Base-by-base conservation (phyloP, 1,284 basidiomycete genomes). In the Trichosporon sp. region DNA sequence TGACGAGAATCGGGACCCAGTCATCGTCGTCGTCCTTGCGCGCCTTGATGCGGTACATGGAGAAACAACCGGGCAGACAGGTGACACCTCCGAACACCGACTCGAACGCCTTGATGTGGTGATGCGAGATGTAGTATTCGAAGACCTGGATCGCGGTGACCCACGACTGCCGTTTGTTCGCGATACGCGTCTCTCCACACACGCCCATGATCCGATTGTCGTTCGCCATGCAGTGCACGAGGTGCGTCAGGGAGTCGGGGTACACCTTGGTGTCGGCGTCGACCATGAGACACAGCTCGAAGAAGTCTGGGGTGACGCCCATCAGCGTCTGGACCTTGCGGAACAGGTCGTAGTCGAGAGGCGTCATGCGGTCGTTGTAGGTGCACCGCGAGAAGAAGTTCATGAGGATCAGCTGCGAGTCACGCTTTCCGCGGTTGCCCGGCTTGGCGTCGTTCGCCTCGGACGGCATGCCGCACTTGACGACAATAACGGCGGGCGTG, bases 21-120 rank as follows among this genome's bases (percentile, higher is more conserved):
- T 99, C 96, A 74, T 95, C 92, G 69, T 93, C 93, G 62, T 87
- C 88, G 23, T 87, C 81, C 79, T 91, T 94, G 71, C 95, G 88
- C 4, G 95, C 95, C 84, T 99, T 99, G 82, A 99, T 87, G 65
- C 97, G 88, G 85, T 99, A 99, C 94, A 99, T 98, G 62, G 95
- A 98, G 86, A 99, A 99, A 85, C 97, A 99, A 25, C 97, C 97
- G 0, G 97, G 97, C 56, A 99, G 85, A 87, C 97, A 99, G 15
- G 97, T 95, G 68, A 99, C 97, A 89, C 97, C 97, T 80, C 97
- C 97, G 81, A 99, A 99, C 18, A 98, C 94, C 27, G 95, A 95
- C 82, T 99, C 97, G 84, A 99, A 99, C 1, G 95, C 95, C 82
- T 99, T 99, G 73, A 95, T 92, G 70, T 95, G 88, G 83, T 99